A percentile compares a stretch with the other conserved stretches of the same genome.
Conservation (phyloP, 208 protist species). For the Trypanosoma platydactyli region DNA sequence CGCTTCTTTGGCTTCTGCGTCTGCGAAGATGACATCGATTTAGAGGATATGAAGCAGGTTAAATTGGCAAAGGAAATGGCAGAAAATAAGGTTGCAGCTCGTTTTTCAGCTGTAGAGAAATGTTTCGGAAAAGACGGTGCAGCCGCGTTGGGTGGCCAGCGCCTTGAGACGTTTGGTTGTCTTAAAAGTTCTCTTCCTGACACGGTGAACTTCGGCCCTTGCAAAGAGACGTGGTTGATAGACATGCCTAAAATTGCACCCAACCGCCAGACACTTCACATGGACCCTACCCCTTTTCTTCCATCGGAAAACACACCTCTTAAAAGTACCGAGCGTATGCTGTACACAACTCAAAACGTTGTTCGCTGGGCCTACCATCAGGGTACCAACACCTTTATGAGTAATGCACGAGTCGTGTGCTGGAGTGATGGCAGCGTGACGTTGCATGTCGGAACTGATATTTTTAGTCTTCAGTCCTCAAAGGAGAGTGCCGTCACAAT, state of each 20-base stretch:
- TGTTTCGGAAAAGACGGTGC: conserved; percentile 57
- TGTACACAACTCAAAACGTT: conserved; percentile 86
- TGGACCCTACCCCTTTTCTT: conserved; percentile 73
- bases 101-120: conserved; percentile 39
- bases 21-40: conserved; percentile 48
- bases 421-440: conserved; percentile 85
- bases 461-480: conserved; percentile 50
- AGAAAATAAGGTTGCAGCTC: conserved; percentile 21
- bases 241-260: conserved; percentile 85
- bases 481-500: conserved; percentile 56
- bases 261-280: conserved; percentile 83
- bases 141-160: conserved; percentile 35
- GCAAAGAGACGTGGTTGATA: conserved; percentile 60
- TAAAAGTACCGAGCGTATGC: conserved; percentile 63
- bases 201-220: conserved; percentile 11
- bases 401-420: conserved; percentile 78
- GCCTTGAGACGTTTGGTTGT: conserved; percentile 44
- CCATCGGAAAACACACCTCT: conserved; percentile 45
- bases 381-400: conserved; percentile 46
- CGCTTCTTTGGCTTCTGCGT: conserved; percentile 53
- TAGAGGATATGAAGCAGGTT: conserved; percentile 41
- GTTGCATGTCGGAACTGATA: conserved; percentile 79
- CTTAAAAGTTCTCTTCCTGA: conserved; percentile 41
- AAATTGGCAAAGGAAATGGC: conserved; percentile 31
- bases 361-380: conserved; percentile 68